These are phyloP conservation scores for Eragrostis curvula DNA, from an alignment of 176 grass and related monocot species.

Conservation along the genomic window DNA sequence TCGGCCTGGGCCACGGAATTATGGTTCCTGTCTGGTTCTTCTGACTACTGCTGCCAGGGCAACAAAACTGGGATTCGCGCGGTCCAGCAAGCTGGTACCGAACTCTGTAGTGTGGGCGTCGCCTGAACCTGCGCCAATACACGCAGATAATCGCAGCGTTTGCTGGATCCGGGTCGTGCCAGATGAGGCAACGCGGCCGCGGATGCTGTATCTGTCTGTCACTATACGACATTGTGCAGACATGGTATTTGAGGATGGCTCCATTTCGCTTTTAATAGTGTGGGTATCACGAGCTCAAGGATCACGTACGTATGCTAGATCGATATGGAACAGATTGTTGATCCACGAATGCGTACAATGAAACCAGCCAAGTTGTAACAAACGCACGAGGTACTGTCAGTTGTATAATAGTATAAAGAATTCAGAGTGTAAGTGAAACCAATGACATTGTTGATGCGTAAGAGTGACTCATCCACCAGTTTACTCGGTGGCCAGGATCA, in stretches of 20 bases:
- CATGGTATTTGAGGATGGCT: not conserved
- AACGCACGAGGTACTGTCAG: not conserved
- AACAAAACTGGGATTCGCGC: not conserved
- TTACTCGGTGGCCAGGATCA: conserved; percentile 12
- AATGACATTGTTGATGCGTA: not conserved
- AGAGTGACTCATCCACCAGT: not conserved
- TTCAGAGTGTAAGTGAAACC: not conserved
- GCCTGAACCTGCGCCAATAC: not conserved
- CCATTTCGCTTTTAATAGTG: not conserved
- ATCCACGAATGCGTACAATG: not conserved
- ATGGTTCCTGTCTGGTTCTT: not conserved
- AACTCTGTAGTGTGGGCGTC: not conserved
- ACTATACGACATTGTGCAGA: not conserved
- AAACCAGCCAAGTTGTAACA: not conserved
- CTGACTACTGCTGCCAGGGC: not conserved
- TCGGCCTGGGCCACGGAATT: conserved; percentile 14
- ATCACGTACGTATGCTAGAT: not conserved
- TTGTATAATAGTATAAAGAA: not conserved
- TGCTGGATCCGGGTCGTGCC: not conserved
- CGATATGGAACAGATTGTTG: not conserved
- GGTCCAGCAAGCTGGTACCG: not conserved
- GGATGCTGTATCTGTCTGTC: not conserved
- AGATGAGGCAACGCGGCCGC: not conserved
- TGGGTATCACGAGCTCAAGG: not conserved
- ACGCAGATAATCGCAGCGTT: not conserved